phyloP scores from a whole-genome alignment of 805 yeast genomes.

The Brettanomyces naardenensis region DNA sequence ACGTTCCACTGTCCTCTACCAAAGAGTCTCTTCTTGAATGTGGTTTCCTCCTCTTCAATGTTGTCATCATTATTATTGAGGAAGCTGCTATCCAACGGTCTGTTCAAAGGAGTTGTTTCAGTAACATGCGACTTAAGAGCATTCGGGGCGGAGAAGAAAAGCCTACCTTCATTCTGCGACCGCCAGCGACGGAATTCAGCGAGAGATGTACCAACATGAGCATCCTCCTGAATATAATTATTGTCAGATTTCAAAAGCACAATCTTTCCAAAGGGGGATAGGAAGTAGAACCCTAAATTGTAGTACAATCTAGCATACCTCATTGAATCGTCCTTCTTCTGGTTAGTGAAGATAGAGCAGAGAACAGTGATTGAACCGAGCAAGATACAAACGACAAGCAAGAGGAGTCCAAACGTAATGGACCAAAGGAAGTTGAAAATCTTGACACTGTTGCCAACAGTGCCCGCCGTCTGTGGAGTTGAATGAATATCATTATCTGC shows the following conservation, averaged over 20 bases:
- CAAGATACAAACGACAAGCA: slow-evolving; percentile 44
- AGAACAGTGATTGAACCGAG: slow-evolving; percentile 40
- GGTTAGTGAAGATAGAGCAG: slow-evolving; percentile 36
- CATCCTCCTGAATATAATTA: slow-evolving; percentile 79
- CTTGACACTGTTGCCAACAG: slow-evolving; percentile 53
- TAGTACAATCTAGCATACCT: slow-evolving; percentile 56
- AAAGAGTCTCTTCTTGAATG: slow-evolving; percentile 46
- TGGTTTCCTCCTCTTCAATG: slow-evolving; percentile 21
- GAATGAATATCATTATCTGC: slow-evolving; percentile 95
- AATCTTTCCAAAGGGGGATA: slow-evolving; percentile 85
- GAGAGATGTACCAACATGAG: slow-evolving; percentile 77
- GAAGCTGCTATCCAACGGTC: background rate
- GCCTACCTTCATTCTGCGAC: slow-evolving; percentile 62
- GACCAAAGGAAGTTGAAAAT: slow-evolving; percentile 72
- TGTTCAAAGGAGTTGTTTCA: background rate
- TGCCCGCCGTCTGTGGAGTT: slow-evolving; percentile 38
- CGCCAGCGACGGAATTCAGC: slow-evolving; percentile 89
- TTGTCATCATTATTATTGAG: slow-evolving; percentile 10
- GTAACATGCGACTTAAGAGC: slow-evolving; percentile 4
- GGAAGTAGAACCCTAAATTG: slow-evolving; percentile 60
- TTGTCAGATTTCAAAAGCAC: slow-evolving; percentile 73
- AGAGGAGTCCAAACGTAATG: slow-evolving; percentile 57
- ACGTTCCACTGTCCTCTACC: slow-evolving; percentile 91
- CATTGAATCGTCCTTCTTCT: slow-evolving; percentile 37
- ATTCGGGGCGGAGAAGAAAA: slow-evolving; percentile 68